phyloP scores from a whole-genome alignment of 352 stramenopile genomes.

The Pythium volutum region DNA sequence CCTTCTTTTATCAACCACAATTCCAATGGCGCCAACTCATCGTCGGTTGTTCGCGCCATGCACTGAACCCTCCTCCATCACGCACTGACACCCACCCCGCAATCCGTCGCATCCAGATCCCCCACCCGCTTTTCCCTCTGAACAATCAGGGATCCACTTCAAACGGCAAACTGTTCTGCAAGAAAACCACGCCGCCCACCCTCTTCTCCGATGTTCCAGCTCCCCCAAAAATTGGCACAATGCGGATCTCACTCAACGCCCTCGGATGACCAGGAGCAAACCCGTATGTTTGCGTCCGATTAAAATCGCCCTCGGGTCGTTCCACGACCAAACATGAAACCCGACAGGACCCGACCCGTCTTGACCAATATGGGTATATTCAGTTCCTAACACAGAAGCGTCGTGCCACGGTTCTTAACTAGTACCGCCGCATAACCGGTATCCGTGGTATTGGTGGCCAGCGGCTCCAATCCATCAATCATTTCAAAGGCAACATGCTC shows the following conservation, averaged over 20 bases:
- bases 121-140: background rate
- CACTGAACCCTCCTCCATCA: background rate
- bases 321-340: background rate
- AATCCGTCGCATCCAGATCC: constrained; percentile 4
- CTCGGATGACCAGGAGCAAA: background rate
- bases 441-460: background rate
- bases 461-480: background rate
- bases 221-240: background rate
- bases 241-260: background rate
- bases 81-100: background rate
- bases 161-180: background rate
- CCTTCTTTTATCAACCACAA: too few species aligned
- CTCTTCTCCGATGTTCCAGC: too few species aligned
- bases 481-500: constrained; percentile 3
- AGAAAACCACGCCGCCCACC: too few species aligned
- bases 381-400: background rate
- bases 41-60: constrained; percentile 4
- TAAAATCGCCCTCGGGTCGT: too few species aligned
- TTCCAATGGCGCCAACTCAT: constrained; percentile 21
- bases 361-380: background rate
- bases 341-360: background rate
- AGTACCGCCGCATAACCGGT: background rate
- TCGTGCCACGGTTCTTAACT: background rate
- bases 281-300: background rate
- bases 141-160: background rate